A percentile compares a stretch with the other conserved stretches of the same genome.
phyloP scores from a whole-genome alignment of 2,329 filamentous ascomycete species.

The Aspergillus texensis region DNA sequence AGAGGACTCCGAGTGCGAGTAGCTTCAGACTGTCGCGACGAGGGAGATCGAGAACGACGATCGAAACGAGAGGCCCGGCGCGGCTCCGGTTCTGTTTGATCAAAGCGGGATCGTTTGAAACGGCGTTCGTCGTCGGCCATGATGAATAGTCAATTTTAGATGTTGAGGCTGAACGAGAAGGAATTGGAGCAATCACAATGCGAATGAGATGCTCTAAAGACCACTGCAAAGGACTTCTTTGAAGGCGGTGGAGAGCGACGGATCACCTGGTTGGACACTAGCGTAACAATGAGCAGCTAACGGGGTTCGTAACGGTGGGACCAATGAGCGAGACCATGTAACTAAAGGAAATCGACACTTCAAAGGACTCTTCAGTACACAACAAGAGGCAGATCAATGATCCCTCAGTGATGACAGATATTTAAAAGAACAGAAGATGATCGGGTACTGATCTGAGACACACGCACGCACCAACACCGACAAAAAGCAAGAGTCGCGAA shows the following conservation, averaged over 20 bases:
- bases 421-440: not conserved
- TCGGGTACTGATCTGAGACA: too few species aligned
- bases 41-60: constrained; percentile 84
- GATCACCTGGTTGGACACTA: constrained; percentile 16
- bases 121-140: constrained; percentile 81
- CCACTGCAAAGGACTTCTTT: constrained; percentile 1
- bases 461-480: too few species aligned
- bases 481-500: not conserved
- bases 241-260: not conserved
- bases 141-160: not conserved
- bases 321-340: constrained; percentile 5
- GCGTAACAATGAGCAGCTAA: constrained; percentile 11
- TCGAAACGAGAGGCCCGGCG: constrained; percentile 81
- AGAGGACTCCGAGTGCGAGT: constrained; percentile 81
- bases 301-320: not conserved
- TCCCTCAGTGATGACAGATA: not conserved
- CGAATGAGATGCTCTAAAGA: constrained; percentile 1
- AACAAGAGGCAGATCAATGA: not conserved
- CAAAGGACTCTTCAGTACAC: too few species aligned
- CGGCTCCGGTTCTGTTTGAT: constrained; percentile 83
- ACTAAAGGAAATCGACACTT: not conserved
- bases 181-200: not conserved
- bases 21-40: constrained; percentile 66
- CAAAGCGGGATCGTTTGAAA: constrained; percentile 87
- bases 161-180: constrained; percentile 1